Percentiles rank a stretch among this genome's conserved stretches.
These are phyloP conservation scores for Aotearoamyces nothofagi DNA, from an alignment of 2,329 filamentous ascomycete species.

Conservation along the genomic window DNA sequence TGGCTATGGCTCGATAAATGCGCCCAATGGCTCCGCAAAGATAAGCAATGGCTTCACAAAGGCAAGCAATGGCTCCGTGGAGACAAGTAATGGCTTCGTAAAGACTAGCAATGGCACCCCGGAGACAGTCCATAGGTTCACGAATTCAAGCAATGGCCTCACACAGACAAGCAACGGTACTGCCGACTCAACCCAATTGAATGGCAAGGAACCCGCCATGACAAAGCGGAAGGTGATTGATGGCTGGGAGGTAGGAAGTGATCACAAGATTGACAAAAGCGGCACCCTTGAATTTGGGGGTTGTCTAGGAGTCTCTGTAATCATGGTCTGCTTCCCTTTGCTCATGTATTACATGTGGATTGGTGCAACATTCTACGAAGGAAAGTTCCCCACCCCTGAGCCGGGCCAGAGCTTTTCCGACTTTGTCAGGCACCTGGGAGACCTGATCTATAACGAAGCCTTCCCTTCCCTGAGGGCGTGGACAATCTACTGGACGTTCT, in stretches of 20 bases:
- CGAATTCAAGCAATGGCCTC: too few relatives aligned
- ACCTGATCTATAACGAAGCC: slow-evolving; percentile 68
- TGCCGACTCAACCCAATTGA: too few relatives aligned
- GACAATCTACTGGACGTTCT: slow-evolving; percentile 89
- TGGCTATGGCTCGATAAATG: slow-evolving; percentile 3
- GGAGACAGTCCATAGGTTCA: too few relatives aligned
- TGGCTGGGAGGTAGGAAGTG: slow-evolving; percentile 42
- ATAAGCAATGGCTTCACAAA: too few relatives aligned
- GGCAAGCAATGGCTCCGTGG: too few relatives aligned
- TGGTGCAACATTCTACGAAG: slow-evolving; percentile 83
- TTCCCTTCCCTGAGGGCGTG: slow-evolving; percentile 75
- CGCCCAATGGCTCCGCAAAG: slow-evolving; percentile 3
- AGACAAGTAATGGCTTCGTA: too few relatives aligned
- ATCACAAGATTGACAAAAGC: slow-evolving; percentile 48
- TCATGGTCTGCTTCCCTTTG: slow-evolving; percentile 88
- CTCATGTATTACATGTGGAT: slow-evolving; percentile 99
- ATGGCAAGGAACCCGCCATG: slow-evolving; percentile 4
- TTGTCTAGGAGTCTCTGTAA: slow-evolving; percentile 57
- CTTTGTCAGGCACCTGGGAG: slow-evolving; percentile 55
- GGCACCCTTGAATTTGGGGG: slow-evolving; percentile 76
- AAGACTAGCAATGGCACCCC: slow-evolving; percentile 5
- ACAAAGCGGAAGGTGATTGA: slow-evolving; percentile 23
- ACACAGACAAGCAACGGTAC: too few relatives aligned
- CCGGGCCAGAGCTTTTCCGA: slow-evolving; percentile 51
- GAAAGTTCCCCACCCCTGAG: slow-evolving; percentile 56